Evolutionary conservation across 1,284 basidiomycete genomes (phyloP).

Genomic region (Rhodotorula sp.): DNA sequence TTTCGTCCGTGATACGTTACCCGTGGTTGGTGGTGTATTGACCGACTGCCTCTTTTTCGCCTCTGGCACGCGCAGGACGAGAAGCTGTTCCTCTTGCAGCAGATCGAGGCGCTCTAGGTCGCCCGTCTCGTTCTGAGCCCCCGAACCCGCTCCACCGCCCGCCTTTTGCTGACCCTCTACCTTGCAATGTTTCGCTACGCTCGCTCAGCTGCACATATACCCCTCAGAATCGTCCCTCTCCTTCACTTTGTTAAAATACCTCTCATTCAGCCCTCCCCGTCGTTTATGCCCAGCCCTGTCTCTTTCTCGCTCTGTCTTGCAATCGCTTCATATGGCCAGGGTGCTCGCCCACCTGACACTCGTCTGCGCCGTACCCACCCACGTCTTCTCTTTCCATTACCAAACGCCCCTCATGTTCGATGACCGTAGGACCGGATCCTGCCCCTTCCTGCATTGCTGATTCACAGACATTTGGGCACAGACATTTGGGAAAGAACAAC

Average conservation of each 20-base stretch:
- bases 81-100: conserved; percentile 91
- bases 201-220: not conserved
- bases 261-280: not conserved
- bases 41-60: not conserved
- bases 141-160: not conserved
- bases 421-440: no score
- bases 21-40: no score
- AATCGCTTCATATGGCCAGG: not conserved
- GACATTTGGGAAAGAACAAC: no score
- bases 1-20: no score
- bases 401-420: no score
- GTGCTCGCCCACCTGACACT: no score
- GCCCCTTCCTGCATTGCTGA: no score
- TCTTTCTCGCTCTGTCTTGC: not conserved
- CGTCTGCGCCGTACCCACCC: no score
- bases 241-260: no score
- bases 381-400: no score
- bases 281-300: not conserved
- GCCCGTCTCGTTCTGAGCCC: not conserved
- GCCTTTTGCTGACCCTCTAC: not conserved
- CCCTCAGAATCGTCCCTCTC: not conserved
- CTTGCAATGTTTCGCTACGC: not conserved
- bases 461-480: no score
- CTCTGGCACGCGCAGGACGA: conserved; percentile 63
- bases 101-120: conserved; percentile 56